Conservation (phyloP, 2,329 filamentous ascomycete species). For the Torrubiellomyces zombiae region DNA sequence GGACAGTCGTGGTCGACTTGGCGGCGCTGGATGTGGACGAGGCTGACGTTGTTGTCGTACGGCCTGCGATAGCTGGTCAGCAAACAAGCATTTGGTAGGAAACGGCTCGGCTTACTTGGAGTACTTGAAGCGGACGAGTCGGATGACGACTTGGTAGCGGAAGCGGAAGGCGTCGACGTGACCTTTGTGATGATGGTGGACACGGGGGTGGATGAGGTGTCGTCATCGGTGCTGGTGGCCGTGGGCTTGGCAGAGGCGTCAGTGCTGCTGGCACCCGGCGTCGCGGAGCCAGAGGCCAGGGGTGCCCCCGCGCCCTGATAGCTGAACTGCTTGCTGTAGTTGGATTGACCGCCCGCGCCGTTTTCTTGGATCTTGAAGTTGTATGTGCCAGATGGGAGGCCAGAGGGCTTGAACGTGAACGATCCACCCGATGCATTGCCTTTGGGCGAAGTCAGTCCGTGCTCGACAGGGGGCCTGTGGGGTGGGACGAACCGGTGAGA, state of each 20-base stretch:
- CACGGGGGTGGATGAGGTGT: conserved; percentile 2
- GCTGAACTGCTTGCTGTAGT: conserved; percentile 17
- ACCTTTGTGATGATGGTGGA: conserved; percentile 3
- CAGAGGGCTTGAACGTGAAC: conserved; percentile 12
- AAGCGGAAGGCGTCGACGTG: conserved; percentile 3
- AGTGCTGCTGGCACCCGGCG: conserved; percentile 4
- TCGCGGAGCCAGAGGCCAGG: conserved; percentile 2
- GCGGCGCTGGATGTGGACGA: conserved; percentile 1
- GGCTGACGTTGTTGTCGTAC: too few relatives aligned
- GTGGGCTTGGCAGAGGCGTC: conserved; percentile 5
- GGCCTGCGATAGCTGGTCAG: conserved; percentile 4
- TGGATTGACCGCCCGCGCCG: conserved; percentile 8
- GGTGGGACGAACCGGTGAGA: conserved; percentile 13
- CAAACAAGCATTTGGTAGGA: too few relatives aligned
- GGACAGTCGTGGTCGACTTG: conserved; percentile 11
- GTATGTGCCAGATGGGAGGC: conserved; percentile 15
- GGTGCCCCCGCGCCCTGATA: conserved; percentile 11
- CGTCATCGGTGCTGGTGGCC: conserved; percentile 2
- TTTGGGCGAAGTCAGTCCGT: conserved; percentile 2
- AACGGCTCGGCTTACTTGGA: too few relatives aligned
- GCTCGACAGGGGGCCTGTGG: neutral
- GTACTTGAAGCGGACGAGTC: conserved; percentile 7
- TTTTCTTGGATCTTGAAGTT: conserved; percentile 18
- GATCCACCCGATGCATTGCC: conserved; percentile 8
- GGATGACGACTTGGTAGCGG: conserved; percentile 2